Evolutionary conservation across 805 yeast genomes (phyloP).

Genomic region (Teunomyces panamensis): DNA sequence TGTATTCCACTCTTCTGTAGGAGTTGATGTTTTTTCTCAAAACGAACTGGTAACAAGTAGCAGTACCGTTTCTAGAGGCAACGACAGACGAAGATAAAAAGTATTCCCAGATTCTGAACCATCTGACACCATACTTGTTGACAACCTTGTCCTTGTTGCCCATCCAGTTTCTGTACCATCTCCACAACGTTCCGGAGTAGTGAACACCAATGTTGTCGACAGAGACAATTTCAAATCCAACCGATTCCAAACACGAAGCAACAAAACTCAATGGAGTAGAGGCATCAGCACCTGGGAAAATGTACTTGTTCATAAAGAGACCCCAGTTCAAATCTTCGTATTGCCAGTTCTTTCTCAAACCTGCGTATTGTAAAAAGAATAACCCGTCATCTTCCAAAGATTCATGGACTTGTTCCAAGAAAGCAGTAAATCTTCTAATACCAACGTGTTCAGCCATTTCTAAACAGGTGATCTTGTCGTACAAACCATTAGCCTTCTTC

Average conservation of each 20-base stretch:
- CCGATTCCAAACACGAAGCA: constrained; percentile 68
- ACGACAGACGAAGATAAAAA: constrained; percentile 81
- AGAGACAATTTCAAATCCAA: constrained; percentile 82
- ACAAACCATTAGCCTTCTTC: constrained; percentile 42
- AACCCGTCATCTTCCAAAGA: constrained; percentile 90
- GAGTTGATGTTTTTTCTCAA: constrained; percentile 86
- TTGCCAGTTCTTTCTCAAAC: constrained; percentile 89
- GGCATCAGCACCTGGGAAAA: constrained; percentile 97
- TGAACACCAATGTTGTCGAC: constrained; percentile 90
- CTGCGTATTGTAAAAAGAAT: constrained; percentile 85
- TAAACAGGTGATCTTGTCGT: constrained; percentile 84
- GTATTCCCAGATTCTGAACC: constrained; percentile 94
- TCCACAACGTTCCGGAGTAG: constrained; percentile 87
- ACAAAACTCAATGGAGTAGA: constrained; percentile 90
- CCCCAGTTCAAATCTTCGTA: constrained; percentile 95
- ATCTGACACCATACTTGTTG: constrained; percentile 79
- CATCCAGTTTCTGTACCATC: constrained; percentile 94
- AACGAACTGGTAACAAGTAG: constrained; percentile 86
- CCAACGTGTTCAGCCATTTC: constrained; percentile 98
- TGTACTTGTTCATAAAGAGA: constrained; percentile 90
- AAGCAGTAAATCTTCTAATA: constrained; percentile 73
- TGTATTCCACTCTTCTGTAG: constrained; percentile 77
- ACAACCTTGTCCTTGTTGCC: constrained; percentile 74
- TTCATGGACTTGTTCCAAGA: constrained; percentile 76
- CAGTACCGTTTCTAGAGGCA: constrained; percentile 89